phyloP scores from a whole-genome alignment of 1,139 yeast genomes.

The Saccharomycopsis phalli region DNA sequence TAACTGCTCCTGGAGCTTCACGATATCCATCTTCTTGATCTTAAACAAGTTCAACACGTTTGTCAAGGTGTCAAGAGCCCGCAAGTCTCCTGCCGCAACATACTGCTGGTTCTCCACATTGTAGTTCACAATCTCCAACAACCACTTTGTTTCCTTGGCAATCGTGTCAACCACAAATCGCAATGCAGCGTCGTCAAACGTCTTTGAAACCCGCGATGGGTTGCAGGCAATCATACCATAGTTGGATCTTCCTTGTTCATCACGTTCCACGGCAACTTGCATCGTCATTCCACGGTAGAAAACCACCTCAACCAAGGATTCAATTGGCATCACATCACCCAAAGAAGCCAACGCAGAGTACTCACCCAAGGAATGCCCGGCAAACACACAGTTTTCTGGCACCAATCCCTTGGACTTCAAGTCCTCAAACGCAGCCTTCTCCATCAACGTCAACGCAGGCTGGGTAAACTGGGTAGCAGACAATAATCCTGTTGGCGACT shows the following conservation, averaged over 20 bases:
- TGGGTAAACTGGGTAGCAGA: conserved; percentile 99
- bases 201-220: conserved; percentile 84
- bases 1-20: conserved; percentile 72
- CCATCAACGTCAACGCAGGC: conserved; percentile 98
- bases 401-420: conserved; percentile 93
- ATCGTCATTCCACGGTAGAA: conserved; percentile 99
- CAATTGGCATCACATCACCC: conserved; percentile 98
- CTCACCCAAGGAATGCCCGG: conserved; percentile 99
- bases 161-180: conserved; percentile 92
- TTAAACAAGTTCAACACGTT: conserved; percentile 90
- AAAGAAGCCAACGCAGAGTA: conserved; percentile 94
- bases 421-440: conserved; percentile 97
- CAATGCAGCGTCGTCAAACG: conserved; percentile 88
- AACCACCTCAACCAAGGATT: conserved; percentile 93
- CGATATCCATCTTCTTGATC: conserved; percentile 88
- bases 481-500: conserved; percentile 87
- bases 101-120: conserved; percentile 98
- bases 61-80: conserved; percentile 87
- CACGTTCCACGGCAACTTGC: conserved; percentile 99
- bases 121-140: conserved; percentile 94
- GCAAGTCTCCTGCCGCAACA: conserved; percentile 96
- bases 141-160: conserved; percentile 77
- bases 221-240: conserved; percentile 99
- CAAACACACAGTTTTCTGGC: conserved; percentile 89
- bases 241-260: conserved; percentile 87